Conservation (phyloP, 208 protist genomes). For the Crithidia mellificae region DNA sequence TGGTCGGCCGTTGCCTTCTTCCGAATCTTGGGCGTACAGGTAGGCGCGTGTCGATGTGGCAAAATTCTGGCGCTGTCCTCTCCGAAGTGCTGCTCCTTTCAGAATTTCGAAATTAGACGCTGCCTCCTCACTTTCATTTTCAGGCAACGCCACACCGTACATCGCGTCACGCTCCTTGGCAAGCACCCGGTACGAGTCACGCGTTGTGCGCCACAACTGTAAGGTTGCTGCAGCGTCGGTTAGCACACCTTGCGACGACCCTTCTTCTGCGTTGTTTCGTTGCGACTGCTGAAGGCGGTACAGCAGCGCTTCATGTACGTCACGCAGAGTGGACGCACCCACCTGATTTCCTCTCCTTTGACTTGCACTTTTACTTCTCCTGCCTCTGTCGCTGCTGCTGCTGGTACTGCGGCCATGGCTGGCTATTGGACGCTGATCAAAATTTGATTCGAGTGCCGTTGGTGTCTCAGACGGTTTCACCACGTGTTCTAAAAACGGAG, state of each 20-base stretch:
- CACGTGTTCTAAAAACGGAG: too few species aligned
- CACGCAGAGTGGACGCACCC: too few species aligned
- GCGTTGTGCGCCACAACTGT: not conserved
- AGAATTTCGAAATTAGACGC: too few species aligned
- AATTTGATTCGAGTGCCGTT: too few species aligned
- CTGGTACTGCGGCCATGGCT: too few species aligned
- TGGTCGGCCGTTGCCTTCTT: not conserved
- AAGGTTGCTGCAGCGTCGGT: not conserved
- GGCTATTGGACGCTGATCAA: too few species aligned
- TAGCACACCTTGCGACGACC: not conserved
- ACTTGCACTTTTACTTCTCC: too few species aligned
- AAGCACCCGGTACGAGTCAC: not conserved
- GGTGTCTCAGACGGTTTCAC: too few species aligned
- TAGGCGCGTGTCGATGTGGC: not conserved
- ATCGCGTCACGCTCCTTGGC: not conserved
- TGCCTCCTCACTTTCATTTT: not conserved
- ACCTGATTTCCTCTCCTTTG: not conserved
- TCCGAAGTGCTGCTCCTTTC: too few species aligned
- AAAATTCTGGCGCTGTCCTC: too few species aligned
- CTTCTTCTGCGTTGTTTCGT: not conserved
- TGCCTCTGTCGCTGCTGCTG: too few species aligned
- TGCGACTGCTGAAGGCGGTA: not conserved
- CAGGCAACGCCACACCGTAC: not conserved
- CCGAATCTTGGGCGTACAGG: not conserved
- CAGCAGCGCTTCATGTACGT: slow-evolving; percentile 10